Conservation (phyloP, 169 alveolate species). For the Cryptosporidium xiaoi region DNA sequence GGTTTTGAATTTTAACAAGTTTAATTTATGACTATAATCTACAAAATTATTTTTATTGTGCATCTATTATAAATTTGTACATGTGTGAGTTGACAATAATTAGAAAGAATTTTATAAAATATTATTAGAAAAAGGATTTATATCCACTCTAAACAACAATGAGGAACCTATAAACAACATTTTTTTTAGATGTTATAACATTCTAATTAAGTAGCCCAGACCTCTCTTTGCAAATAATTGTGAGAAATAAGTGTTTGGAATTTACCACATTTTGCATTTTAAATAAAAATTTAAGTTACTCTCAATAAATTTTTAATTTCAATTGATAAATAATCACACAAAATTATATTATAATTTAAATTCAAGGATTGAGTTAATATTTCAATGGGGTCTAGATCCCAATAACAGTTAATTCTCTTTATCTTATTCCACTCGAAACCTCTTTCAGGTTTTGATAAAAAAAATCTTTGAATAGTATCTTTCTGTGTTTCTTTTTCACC, state of each 20-base stretch:
- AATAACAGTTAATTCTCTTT: slow-evolving; percentile 6
- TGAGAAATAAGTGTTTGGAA: slow-evolving; percentile 36
- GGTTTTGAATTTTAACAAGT: too few relatives aligned
- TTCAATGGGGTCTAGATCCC: slow-evolving; percentile 7
- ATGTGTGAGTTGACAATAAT: not conserved
- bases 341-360: not conserved
- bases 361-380: slow-evolving; percentile 6
- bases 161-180: not conserved
- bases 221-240: slow-evolving; percentile 11
- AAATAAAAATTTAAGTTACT: slow-evolving; percentile 1
- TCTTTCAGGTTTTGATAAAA: slow-evolving; percentile 17
- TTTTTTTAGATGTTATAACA: not conserved
- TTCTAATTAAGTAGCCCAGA: slow-evolving; percentile 26
- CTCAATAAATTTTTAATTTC: slow-evolving; percentile 13
- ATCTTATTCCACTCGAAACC: slow-evolving; percentile 60
- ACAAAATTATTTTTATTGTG: not conserved
- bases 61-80: slow-evolving; percentile 3
- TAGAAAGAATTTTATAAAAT: slow-evolving; percentile 6
- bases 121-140: not conserved
- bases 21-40: not conserved
- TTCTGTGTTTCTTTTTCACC: slow-evolving; percentile 76
- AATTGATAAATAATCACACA: not conserved
- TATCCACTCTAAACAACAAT: too few relatives aligned
- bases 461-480: not conserved
- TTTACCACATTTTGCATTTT: slow-evolving; percentile 46